Conservation (phyloP, 2,329 filamentous ascomycete genomes). For the Fusarium buxicola region DNA sequence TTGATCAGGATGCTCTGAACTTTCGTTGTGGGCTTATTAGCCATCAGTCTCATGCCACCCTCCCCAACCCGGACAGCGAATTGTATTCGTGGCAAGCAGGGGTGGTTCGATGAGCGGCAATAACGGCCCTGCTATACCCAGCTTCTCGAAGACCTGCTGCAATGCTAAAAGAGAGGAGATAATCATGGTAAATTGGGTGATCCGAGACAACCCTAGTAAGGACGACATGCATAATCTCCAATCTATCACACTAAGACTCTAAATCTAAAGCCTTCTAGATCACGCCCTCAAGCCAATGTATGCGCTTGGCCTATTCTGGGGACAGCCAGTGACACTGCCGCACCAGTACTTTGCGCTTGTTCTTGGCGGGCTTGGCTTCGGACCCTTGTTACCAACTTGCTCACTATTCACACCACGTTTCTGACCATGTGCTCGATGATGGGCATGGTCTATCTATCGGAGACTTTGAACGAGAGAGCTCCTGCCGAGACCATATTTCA, state of each 20-base stretch:
- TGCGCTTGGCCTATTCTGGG: constrained; percentile 59
- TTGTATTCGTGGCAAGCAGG: constrained; percentile 46
- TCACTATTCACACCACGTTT: constrained; percentile 26
- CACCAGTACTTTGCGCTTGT: constrained; percentile 61
- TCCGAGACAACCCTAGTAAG: constrained; percentile 67
- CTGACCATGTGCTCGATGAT: constrained; percentile 28
- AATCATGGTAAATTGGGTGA: constrained; percentile 67
- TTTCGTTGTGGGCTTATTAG: constrained; percentile 37
- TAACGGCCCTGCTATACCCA: neutral
- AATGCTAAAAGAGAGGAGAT: constrained; percentile 54
- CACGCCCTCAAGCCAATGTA: constrained; percentile 69
- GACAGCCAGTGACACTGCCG: constrained; percentile 55
- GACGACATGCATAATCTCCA: constrained; percentile 69
- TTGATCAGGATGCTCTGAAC: constrained; percentile 45
- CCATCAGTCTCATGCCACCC: constrained; percentile 40
- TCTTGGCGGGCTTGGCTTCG: constrained; percentile 20
- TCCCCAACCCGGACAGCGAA: constrained; percentile 58
- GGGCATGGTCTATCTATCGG: constrained; percentile 48
- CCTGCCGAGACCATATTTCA: constrained; percentile 48
- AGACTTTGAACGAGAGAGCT: constrained; percentile 47
- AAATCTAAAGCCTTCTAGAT: constrained; percentile 64
- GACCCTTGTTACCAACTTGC: constrained; percentile 31
- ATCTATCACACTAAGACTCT: constrained; percentile 55
- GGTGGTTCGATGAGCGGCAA: constrained; percentile 50
- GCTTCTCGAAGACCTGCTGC: constrained; percentile 3